These are phyloP conservation scores for Candida dajiaensis DNA, from an alignment of 805 yeast species.

Conservation along the genomic window DNA sequence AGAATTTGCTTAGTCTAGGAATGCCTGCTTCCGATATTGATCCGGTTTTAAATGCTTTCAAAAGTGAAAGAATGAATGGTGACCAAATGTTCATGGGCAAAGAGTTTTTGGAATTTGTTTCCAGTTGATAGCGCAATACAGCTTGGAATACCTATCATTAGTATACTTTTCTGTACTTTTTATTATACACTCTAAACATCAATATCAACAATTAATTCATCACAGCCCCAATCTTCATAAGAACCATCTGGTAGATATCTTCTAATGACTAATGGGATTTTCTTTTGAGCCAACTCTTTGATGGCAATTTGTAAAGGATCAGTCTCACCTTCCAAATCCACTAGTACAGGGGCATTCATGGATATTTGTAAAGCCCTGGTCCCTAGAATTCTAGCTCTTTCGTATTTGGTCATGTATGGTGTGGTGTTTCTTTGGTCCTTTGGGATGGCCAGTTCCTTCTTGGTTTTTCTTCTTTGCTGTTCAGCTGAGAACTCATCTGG, in stretches of 20 bases:
- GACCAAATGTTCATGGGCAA: slow-evolving; percentile 53
- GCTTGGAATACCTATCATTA: background rate
- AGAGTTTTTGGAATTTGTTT: slow-evolving; percentile 46
- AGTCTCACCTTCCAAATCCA: slow-evolving; percentile 97
- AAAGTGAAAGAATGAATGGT: slow-evolving; percentile 48
- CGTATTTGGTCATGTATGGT: slow-evolving; percentile 98
- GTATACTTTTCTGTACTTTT: background rate
- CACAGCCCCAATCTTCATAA: slow-evolving; percentile 98
- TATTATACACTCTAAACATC: slow-evolving; percentile 23
- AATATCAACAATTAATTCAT: slow-evolving; percentile 86
- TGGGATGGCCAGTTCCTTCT: slow-evolving; percentile 80
- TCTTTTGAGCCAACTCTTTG: slow-evolving; percentile 92
- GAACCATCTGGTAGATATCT: slow-evolving; percentile 96
- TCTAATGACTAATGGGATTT: slow-evolving; percentile 92
- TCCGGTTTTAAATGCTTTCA: slow-evolving; percentile 47
- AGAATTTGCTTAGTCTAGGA: slow-evolving; percentile 41
- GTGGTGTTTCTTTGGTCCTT: slow-evolving; percentile 88
- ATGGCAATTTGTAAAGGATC: slow-evolving; percentile 97
- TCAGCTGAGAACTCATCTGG: slow-evolving; percentile 43
- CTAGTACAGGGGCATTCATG: slow-evolving; percentile 97
- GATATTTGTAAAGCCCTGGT: slow-evolving; percentile 97
- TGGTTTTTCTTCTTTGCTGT: slow-evolving; percentile 49
- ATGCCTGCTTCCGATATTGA: slow-evolving; percentile 39
- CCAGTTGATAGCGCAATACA: slow-evolving; percentile 3
- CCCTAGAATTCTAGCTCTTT: slow-evolving; percentile 95